phyloP scores from a whole-genome alignment of 1,139 yeast species.

The Meyerozyma carpophila region DNA sequence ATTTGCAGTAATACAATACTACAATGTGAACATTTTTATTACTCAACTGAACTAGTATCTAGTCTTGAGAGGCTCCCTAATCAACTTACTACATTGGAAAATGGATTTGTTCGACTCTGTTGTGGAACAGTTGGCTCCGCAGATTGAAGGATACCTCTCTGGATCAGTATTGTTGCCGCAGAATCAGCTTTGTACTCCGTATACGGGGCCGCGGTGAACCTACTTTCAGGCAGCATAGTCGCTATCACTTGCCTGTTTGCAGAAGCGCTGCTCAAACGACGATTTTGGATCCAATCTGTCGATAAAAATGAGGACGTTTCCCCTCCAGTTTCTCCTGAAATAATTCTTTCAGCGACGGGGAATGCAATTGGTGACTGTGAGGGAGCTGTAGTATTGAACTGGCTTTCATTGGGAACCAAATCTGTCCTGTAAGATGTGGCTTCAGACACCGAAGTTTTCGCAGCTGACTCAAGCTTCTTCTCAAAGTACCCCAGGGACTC shows the following conservation, averaged over 20 bases:
- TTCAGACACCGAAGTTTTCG: too few species aligned
- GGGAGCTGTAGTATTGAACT: background rate
- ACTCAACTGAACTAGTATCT: background rate
- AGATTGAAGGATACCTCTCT: too few species aligned
- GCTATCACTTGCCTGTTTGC: background rate
- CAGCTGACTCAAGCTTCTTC: too few species aligned
- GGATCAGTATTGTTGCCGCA: too few species aligned
- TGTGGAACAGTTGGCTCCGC: too few species aligned
- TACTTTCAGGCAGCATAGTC: background rate
- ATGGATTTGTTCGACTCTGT: background rate
- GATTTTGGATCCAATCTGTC: background rate
- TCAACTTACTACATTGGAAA: background rate
- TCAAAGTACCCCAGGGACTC: too few species aligned
- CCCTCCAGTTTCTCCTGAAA: background rate
- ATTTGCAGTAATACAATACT: background rate
- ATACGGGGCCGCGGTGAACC: too few species aligned
- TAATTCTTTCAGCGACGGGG: background rate
- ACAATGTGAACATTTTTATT: background rate
- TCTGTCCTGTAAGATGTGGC: too few species aligned
- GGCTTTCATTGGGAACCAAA: background rate
- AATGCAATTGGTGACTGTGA: background rate
- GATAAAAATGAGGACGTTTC: background rate
- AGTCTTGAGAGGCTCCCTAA: background rate
- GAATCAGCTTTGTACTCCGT: too few species aligned
- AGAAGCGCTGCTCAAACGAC: background rate